A percentile compares a stretch with the other conserved stretches of the same genome.
Conservation (phyloP, 306 rosid genomes). For the Erythrophleum fordii region DNA sequence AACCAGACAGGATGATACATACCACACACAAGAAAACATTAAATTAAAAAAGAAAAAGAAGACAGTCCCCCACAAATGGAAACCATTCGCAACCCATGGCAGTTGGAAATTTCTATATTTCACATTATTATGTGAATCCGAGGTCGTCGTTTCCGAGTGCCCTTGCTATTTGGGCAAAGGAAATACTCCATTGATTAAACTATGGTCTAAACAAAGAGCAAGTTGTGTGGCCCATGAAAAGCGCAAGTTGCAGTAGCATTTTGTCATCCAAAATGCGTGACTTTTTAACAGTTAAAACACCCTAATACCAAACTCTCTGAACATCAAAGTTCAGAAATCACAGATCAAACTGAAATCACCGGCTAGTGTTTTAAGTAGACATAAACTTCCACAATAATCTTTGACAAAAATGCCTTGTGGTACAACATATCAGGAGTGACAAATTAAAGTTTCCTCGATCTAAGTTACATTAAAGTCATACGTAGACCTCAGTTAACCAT, state of each 20-base stretch:
- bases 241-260: not conserved
- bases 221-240: not conserved
- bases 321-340: not conserved
- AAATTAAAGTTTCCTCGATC: not conserved
- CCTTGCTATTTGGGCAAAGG: not conserved
- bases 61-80: too few species aligned
- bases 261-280: not conserved
- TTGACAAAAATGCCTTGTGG: not conserved
- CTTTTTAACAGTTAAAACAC: not conserved
- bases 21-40: too few species aligned
- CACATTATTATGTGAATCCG: not conserved
- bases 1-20: too few species aligned
- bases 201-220: not conserved
- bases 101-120: not conserved
- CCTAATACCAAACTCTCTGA: not conserved
- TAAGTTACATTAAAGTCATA: too few species aligned
- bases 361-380: not conserved
- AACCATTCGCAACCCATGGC: not conserved
- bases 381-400: not conserved
- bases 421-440: not conserved
- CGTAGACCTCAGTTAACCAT: not conserved
- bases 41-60: too few species aligned
- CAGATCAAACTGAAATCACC: not conserved
- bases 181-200: not conserved
- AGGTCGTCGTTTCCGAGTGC: not conserved